A percentile compares a stretch with the other conserved stretches of the same genome.
Evolutionary conservation across 306 rosid species (phyloP).

Genomic region (Sechiopsis laciniata): DNA sequence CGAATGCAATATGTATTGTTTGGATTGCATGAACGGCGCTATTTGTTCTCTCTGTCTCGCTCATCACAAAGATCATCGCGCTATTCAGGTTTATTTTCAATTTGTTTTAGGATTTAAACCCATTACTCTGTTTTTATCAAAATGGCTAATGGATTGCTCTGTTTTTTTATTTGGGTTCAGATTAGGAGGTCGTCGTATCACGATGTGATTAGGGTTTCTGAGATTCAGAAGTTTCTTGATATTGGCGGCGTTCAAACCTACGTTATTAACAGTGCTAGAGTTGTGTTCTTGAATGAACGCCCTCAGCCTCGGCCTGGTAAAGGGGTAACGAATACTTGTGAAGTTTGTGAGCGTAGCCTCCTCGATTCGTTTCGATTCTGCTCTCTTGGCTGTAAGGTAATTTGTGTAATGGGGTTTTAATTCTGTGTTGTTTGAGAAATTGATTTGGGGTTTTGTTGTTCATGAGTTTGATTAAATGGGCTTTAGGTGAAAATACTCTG

Average conservation of each 20-base stretch:
- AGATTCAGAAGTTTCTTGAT: slow-evolving; percentile 93
- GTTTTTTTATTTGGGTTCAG: slow-evolving; percentile 32
- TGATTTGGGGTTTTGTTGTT: no score
- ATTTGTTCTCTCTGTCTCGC: slow-evolving; percentile 85
- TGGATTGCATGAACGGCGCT: slow-evolving; percentile 91
- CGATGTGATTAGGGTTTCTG: slow-evolving; percentile 83
- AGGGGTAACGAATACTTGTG: slow-evolving; percentile 97
- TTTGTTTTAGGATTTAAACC: not conserved
- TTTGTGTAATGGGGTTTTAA: no score
- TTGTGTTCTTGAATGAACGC: slow-evolving; percentile 86
- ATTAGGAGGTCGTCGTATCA: slow-evolving; percentile 95
- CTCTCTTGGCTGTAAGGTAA: slow-evolving; percentile 99
- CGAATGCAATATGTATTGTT: slow-evolving; percentile 94
- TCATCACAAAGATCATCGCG: slow-evolving; percentile 77
- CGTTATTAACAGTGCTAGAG: slow-evolving; percentile 95
- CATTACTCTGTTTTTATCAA: no score
- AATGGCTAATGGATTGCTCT: slow-evolving; percentile 2
- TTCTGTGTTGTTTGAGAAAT: no score
- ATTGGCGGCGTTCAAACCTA: slow-evolving; percentile 90
- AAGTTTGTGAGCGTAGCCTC: slow-evolving; percentile 96
- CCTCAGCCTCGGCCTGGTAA: slow-evolving; percentile 99
- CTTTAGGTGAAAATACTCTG: not conserved
- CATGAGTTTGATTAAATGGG: not conserved
- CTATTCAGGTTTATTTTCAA: slow-evolving; percentile 50
- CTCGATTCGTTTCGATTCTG: slow-evolving; percentile 90